A percentile compares a stretch with the other conserved stretches of the same genome.
These are phyloP conservation scores for Xerocomellus dryophilus DNA, from an alignment of 768 basidiomycete genomes.

Conservation along the genomic window DNA sequence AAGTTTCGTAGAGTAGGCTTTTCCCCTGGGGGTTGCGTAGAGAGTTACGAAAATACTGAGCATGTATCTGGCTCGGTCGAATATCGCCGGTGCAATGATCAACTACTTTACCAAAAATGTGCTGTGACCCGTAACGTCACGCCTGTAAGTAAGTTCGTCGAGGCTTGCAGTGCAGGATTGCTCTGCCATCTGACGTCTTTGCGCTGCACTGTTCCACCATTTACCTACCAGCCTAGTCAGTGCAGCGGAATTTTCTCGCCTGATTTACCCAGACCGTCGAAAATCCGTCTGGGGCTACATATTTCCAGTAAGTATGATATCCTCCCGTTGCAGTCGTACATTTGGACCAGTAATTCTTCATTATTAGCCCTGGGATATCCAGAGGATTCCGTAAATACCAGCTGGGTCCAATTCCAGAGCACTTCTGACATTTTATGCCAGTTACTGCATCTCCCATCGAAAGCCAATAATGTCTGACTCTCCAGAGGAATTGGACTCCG, in stretches of 20 bases:
- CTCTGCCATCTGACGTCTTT: constrained; percentile 26
- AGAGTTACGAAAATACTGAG: neutral
- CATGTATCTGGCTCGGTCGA: constrained; percentile 6
- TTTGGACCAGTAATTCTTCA: constrained; percentile 10
- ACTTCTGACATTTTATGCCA: constrained; percentile 18
- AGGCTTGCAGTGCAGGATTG: constrained; percentile 25
- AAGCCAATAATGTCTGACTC: constrained; percentile 35
- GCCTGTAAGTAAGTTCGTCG: constrained; percentile 36
- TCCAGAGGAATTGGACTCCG: constrained; percentile 37
- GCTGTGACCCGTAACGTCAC: constrained; percentile 38
- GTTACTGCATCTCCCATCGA: constrained; percentile 7
- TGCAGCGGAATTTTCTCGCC: constrained; percentile 4
- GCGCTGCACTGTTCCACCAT: constrained; percentile 7
- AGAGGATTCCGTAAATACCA: constrained; percentile 7
- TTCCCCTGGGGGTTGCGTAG: neutral
- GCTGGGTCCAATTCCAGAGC: neutral
- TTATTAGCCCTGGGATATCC: constrained; percentile 4
- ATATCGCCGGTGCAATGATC: constrained; percentile 27
- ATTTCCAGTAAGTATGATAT: constrained; percentile 17
- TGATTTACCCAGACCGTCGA: constrained; percentile 13
- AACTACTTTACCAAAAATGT: constrained; percentile 33
- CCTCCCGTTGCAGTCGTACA: constrained; percentile 1
- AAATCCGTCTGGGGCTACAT: constrained; percentile 5
- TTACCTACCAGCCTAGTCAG: constrained; percentile 7
- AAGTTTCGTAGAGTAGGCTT: neutral